A percentile compares a stretch with the other conserved stretches of the same genome.
Conservation (phyloP, 2,329 filamentous ascomycete species). For the Dichotomopilus funicola region DNA sequence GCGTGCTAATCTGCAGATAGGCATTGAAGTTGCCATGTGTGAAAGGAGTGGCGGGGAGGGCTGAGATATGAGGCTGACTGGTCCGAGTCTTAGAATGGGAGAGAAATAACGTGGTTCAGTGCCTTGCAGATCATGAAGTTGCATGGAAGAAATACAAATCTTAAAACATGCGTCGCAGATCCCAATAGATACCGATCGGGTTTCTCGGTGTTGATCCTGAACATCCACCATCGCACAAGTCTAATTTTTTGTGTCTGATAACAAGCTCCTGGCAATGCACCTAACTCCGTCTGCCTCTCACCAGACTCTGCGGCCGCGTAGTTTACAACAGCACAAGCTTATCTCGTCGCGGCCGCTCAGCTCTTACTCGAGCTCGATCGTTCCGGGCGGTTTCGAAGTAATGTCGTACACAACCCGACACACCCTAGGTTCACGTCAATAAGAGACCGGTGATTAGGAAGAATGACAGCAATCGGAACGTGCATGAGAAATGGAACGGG, state of each 20-base stretch:
- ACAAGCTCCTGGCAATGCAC: too few relatives aligned
- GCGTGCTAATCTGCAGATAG: constrained; percentile 7
- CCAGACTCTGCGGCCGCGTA: too few relatives aligned
- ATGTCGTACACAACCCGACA: constrained; percentile 29
- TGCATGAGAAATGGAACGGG: background rate
- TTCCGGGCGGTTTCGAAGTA: constrained; percentile 61
- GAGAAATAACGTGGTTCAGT: background rate
- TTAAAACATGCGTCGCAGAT: too few relatives aligned
- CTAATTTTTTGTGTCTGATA: too few relatives aligned
- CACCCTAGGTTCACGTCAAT: constrained; percentile 12
- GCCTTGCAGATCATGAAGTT: too few relatives aligned
- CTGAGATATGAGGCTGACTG: background rate
- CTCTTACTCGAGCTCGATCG: constrained; percentile 65
- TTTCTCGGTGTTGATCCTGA: too few relatives aligned
- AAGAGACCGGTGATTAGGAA: background rate
- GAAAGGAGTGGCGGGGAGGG: background rate
- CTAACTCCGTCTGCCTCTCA: too few relatives aligned
- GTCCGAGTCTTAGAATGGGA: background rate
- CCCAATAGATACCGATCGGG: too few relatives aligned
- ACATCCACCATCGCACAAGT: too few relatives aligned
- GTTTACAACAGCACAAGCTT: background rate
- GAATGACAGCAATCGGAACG: background rate
- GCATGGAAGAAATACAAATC: too few relatives aligned
- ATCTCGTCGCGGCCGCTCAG: background rate
- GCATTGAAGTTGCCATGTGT: constrained; percentile 11